Base-by-base conservation (phyloP, 495 filamentous ascomycete species). In the Annulohypoxylon bovei region DNA sequence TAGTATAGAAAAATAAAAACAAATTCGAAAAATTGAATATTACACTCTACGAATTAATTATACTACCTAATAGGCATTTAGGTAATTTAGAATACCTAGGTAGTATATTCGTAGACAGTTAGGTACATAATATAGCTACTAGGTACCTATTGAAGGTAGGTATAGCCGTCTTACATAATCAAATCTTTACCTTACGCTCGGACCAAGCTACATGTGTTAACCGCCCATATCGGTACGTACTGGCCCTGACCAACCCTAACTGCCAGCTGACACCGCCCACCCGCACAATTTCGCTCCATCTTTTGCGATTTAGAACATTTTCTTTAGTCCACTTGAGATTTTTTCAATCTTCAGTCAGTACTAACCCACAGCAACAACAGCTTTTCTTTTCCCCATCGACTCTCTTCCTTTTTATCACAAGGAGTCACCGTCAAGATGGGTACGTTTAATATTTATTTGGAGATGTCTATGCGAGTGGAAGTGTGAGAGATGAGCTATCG, bases 361-460 rank as follows among this genome's bases (percentile, higher is more conserved):
- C 73, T 71, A 78, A 74, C 72, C 63, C 61, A 77, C 70, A 76
- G 76, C 72, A 77, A 77, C 76, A 76, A 77, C 76, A 76, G 67
- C 73, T 60, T 76, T 72, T 66, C 50, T 67, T 70, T 70, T 68
- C 40, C 75, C 74, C 77, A 78, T 78, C 77, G 78, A 79, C 77
- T 79, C 77, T 77, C 65, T 71, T 70, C 70, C 71, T 68, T 39
- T 78, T 76, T 77, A 78, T 76, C 66, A 37, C 71, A 68, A 62
- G 65, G 68, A 78, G 78, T 75, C 78, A 79, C 72, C 79, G 77
- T 78, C 78, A 84, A 77, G 81, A 84, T 84, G 82, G 82, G 82
- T 84, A 84, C 77, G 82, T 84, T 73, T 18, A 63, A 14, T 67
- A 65, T 74, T 77, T 72, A 71, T 66, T 65, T 70, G 44, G 63